A percentile compares a stretch with the other conserved stretches of the same genome.
phyloP scores from a whole-genome alignment of 768 basidiomycete genomes.

The Mycena filopes region DNA sequence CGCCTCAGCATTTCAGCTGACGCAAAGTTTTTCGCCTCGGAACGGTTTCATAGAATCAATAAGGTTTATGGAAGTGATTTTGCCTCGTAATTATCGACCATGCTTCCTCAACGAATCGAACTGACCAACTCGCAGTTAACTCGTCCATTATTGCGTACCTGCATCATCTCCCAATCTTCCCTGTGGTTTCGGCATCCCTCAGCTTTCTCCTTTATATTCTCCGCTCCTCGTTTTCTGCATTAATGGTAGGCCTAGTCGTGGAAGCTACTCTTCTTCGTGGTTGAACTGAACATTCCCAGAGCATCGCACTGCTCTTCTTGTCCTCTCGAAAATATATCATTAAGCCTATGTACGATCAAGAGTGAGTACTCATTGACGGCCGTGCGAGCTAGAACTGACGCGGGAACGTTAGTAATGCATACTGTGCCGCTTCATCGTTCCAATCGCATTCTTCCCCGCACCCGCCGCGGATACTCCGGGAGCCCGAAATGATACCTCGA shows the following conservation, averaged over 20 bases:
- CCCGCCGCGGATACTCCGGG: not conserved
- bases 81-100: constrained; percentile 29
- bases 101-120: not conserved
- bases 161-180: constrained; percentile 41
- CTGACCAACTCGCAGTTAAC: constrained; percentile 41
- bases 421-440: not conserved
- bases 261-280: constrained; percentile 5
- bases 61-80: constrained; percentile 19
- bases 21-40: constrained; percentile 40
- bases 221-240: constrained; percentile 47
- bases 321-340: constrained; percentile 39
- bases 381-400: not conserved
- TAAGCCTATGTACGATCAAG: constrained; percentile 9
- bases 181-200: constrained; percentile 37
- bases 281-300: constrained; percentile 41
- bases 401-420: constrained; percentile 3
- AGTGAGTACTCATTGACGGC: constrained; percentile 2
- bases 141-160: constrained; percentile 40
- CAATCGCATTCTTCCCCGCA: not conserved
- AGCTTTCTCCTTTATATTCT: constrained; percentile 43
- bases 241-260: constrained; percentile 50
- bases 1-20: constrained; percentile 50
- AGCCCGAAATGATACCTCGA: constrained; percentile 23
- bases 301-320: constrained; percentile 47
- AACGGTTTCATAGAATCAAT: constrained; percentile 17